These are phyloP conservation scores for Corynespora cassiicola DNA, from an alignment of 2,329 filamentous ascomycete species.

Conservation along the genomic window DNA sequence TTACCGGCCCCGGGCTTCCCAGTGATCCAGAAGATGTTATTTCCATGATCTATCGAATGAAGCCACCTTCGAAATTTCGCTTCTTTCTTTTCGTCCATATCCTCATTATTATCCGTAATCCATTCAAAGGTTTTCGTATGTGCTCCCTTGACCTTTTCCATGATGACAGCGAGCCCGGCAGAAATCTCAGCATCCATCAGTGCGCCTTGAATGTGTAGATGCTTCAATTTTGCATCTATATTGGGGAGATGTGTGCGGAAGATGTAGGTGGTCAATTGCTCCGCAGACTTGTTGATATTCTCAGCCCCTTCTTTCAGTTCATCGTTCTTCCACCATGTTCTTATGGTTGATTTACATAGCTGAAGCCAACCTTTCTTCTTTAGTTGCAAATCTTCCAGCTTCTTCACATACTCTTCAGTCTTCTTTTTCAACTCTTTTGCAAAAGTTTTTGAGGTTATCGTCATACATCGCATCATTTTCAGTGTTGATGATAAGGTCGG, in stretches of 20 bases:
- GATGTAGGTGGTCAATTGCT: constrained; percentile 6
- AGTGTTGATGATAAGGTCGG: constrained; percentile 1
- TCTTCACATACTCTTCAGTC: not conserved
- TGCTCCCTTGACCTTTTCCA: constrained; percentile 4
- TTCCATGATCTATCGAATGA: not conserved
- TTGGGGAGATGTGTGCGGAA: constrained; percentile 2
- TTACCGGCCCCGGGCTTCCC: constrained; percentile 45
- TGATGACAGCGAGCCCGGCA: not conserved
- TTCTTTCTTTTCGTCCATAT: not conserved
- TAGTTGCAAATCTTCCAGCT: not conserved
- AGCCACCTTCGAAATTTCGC: constrained; percentile 4
- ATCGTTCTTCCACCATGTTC: constrained; percentile 5
- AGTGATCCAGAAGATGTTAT: constrained; percentile 45
- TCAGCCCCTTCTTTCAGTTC: constrained; percentile 13
- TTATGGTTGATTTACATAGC: constrained; percentile 1
- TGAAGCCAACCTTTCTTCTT: constrained; percentile 1
- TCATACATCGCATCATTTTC: not conserved
- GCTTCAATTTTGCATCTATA: constrained; percentile 3
- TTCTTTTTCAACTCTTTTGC: not conserved
- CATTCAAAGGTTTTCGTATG: constrained; percentile 15
- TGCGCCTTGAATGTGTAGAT: not conserved
- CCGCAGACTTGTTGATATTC: constrained; percentile 10
- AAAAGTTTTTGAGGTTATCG: not conserved
- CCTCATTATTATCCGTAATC: constrained; percentile 8
- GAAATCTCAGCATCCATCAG: not conserved